These are phyloP conservation scores for Capsicum baccatum DNA, from an alignment of 257 asterid species.

Conservation along the genomic window DNA sequence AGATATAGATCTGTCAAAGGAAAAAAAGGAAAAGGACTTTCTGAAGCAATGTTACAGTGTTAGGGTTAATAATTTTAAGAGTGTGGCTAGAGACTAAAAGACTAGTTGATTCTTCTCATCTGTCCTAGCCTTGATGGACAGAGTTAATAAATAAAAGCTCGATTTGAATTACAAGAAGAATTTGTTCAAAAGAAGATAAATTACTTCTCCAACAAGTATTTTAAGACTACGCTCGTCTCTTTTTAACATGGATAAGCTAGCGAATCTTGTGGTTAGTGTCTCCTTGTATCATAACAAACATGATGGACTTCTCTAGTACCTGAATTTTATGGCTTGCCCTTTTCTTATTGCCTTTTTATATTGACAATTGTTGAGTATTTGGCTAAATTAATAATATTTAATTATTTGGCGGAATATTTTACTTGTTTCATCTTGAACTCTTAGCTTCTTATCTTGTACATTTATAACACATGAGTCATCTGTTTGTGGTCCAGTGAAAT, in stretches of 20 bases:
- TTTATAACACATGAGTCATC: neutral
- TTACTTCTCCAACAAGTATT: constrained; percentile 12
- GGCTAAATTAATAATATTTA: neutral
- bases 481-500: constrained; percentile 39
- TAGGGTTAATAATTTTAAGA: neutral
- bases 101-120: too few species aligned
- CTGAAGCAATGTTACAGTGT: neutral
- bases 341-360: neutral
- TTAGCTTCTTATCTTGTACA: neutral
- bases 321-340: neutral
- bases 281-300: neutral
- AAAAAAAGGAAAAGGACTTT: neutral
- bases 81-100: too few species aligned
- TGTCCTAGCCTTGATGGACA: too few species aligned
- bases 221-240: neutral
- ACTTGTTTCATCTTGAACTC: neutral
- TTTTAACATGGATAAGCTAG: neutral
- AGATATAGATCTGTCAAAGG: neutral
- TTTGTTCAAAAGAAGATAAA: constrained; percentile 17
- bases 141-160: neutral
- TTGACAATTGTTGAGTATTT: neutral
- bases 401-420: neutral
- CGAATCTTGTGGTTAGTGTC: neutral
- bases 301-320: neutral
- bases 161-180: constrained; percentile 1